Percentiles rank a stretch among this genome's conserved stretches.
Conservation (phyloP, 2,329 filamentous ascomycete genomes). For the Lachnellula cervina region DNA sequence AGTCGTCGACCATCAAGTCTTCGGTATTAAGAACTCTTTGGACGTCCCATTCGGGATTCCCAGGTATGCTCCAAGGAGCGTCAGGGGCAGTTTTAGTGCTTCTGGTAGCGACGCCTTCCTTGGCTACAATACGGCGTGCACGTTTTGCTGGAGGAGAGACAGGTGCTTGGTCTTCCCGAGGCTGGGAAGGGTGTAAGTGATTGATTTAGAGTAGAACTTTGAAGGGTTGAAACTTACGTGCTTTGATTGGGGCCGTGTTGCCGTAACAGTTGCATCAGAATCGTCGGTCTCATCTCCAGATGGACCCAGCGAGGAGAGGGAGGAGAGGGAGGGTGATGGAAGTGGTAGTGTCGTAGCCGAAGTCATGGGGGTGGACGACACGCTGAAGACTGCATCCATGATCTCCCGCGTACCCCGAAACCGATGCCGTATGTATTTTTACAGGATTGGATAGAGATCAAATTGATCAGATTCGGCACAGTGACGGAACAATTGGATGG, state of each 20-base stretch:
- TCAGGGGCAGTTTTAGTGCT: neutral
- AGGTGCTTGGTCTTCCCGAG: neutral
- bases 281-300: neutral
- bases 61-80: slow-evolving; percentile 17
- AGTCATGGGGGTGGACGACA: neutral
- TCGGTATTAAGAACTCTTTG: slow-evolving; percentile 15
- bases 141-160: neutral
- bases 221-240: neutral
- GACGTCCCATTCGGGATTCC: slow-evolving; percentile 19
- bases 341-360: neutral
- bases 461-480: neutral
- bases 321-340: neutral
- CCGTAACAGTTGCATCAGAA: neutral
- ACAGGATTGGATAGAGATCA: too few species aligned
- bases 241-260: neutral
- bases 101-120: neutral
- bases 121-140: neutral
- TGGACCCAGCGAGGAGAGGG: neutral
- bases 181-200: neutral
- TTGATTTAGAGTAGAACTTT: neutral
- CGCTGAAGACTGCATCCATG: neutral
- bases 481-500: neutral
- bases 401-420: neutral
- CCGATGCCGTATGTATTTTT: too few species aligned
- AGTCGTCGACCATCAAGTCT: slow-evolving; percentile 14